phyloP scores from a whole-genome alignment of 352 stramenopile genomes.

The Pythium periplocum region DNA sequence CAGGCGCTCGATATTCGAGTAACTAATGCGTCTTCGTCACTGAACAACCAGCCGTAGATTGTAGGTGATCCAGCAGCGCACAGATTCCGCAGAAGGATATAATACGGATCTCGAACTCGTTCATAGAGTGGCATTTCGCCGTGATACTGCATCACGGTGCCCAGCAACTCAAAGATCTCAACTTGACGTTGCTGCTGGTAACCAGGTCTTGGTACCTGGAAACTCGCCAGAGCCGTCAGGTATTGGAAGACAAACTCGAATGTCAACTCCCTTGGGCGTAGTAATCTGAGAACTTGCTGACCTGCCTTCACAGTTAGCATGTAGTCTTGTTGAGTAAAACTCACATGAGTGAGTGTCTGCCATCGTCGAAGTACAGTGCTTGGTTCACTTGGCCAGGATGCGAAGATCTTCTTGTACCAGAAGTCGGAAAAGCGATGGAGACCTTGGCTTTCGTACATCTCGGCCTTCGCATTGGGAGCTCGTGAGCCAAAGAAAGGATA shows the following conservation, averaged over 20 bases:
- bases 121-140: not conserved
- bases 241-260: too few species aligned
- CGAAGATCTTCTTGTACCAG: conserved; percentile 36
- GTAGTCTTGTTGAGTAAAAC: too few species aligned
- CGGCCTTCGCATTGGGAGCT: conserved; percentile 13
- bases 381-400: not conserved
- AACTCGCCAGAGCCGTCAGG: too few species aligned
- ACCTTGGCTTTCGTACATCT: conserved; percentile 29
- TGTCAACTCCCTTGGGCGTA: too few species aligned
- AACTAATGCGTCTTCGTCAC: conserved; percentile 10
- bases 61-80: conserved; percentile 6
- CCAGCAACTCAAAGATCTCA: too few species aligned
- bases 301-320: too few species aligned
- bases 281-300: too few species aligned
- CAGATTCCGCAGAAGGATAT: conserved; percentile 8
- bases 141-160: not conserved
- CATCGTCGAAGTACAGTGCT: too few species aligned
- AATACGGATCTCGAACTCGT: conserved; percentile 6
- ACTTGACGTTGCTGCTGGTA: too few species aligned
- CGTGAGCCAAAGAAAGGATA: not conserved
- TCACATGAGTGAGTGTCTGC: too few species aligned
- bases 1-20: conserved; percentile 10
- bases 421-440: conserved; percentile 13
- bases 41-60: conserved; percentile 12
- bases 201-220: too few species aligned